Evolutionary conservation across 2,329 filamentous ascomycete species (phyloP), one percentile per base, ranked within the genome.

Genomic region (Sporothrix protearum): DNA sequence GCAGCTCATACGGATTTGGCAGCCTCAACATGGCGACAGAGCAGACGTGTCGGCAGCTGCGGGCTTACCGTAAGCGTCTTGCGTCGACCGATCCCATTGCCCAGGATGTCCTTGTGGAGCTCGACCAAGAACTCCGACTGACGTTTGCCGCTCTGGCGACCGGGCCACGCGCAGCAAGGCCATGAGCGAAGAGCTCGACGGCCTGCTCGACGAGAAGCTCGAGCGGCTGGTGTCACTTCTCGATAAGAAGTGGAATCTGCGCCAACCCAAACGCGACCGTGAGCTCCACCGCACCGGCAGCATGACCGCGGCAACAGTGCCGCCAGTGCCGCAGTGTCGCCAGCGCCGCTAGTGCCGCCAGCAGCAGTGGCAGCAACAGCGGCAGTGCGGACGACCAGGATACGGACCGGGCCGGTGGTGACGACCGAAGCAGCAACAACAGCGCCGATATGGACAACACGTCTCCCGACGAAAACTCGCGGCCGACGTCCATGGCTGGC

Each of bases 151-250:
- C 88, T 7, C 80, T 91, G 86, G 86, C 2, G 87, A 88, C 70
- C 82, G 86, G 45, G 85, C 84, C 5, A 86, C 84, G 72, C 81
- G 86, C 74, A 86, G 83, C 78, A 77, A 78, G 76, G 78, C 83
- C 1, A 83, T 89, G 78, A 87, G 85, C 74, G 88, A 89, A 76
- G 85, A 84, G 22, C 80, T 91, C 45, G 87, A 84, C 53, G 89
- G 89, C 67, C 80, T 94, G 59, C 81, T 94, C 8, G 92, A 93
- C 75, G 88, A 92, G 80, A 93, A 93, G 76, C 92, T 90, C 1
- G 90, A 93, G 76, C 85, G 89, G 73, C 82, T 94, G 64, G 88
- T 93, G 6, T 87, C 84, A 61, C 84, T 93, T 79, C 83, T 94
- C 59, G 91, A 94, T 74, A 89, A 93, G 79, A 92, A 91, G 78